These are phyloP conservation scores for Tolypocladium endophyticum DNA, from an alignment of 2,329 filamentous ascomycete genomes.

Conservation along the genomic window DNA sequence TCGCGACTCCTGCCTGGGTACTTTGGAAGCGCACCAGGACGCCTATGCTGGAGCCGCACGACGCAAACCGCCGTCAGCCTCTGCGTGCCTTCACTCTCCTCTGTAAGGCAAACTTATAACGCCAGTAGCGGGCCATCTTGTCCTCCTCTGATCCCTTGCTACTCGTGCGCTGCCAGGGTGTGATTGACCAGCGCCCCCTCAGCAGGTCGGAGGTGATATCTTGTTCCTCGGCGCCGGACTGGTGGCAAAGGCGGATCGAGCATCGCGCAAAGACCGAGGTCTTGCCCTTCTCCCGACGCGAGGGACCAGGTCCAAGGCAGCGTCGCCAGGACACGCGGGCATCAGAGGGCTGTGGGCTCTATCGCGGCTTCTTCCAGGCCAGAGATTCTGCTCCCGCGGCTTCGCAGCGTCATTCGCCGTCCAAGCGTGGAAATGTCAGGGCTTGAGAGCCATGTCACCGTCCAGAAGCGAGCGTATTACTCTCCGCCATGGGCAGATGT, in stretches of 20 bases:
- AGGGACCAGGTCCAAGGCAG: neutral
- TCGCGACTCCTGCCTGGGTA: no score
- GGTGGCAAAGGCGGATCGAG: neutral
- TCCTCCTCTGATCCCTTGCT: neutral
- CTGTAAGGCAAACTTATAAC: neutral
- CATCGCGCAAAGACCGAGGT: neutral
- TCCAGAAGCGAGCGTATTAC: constrained; percentile 61
- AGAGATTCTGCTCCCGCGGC: neutral
- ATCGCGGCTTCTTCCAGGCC: neutral
- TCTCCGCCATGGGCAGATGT: constrained; percentile 92
- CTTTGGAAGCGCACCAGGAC: neutral
- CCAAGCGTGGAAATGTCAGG: constrained; percentile 14
- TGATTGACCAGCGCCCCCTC: neutral
- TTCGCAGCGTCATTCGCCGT: neutral
- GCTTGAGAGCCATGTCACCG: constrained; percentile 32
- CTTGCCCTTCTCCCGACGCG: neutral
- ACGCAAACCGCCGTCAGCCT: neutral
- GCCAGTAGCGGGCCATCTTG: neutral
- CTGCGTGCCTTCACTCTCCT: neutral
- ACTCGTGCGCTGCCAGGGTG: neutral
- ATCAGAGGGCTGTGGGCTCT: neutral
- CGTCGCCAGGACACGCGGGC: neutral
- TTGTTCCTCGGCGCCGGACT: neutral
- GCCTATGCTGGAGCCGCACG: neutral
- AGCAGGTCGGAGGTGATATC: neutral